phyloP scores from a whole-genome alignment of 768 basidiomycete genomes.

The Filobasidium wieringae region DNA sequence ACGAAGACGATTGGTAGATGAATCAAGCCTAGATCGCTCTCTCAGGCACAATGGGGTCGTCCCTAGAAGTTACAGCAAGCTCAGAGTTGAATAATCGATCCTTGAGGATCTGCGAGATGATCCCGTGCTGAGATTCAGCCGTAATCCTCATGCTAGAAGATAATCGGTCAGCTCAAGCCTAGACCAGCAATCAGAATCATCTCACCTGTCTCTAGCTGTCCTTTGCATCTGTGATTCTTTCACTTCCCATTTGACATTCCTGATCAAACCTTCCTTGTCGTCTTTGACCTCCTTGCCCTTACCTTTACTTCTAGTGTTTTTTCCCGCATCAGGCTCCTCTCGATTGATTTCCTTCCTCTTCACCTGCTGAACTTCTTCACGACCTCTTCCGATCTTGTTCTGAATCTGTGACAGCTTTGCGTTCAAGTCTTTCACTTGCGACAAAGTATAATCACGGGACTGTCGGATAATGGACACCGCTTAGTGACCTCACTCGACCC shows the following conservation, averaged over 20 bases:
- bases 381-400: background rate
- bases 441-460: constrained; percentile 90
- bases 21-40: background rate
- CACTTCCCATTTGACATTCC: constrained; percentile 61
- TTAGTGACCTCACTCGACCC: background rate
- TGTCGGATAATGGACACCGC: constrained; percentile 31
- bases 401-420: constrained; percentile 53
- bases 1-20: too few species aligned
- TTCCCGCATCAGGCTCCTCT: constrained; percentile 13
- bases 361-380: constrained; percentile 15
- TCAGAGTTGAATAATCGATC: constrained; percentile 61
- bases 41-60: background rate
- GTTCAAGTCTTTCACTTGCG: constrained; percentile 77
- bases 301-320: background rate
- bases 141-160: constrained; percentile 66
- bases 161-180: background rate
- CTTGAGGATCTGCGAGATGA: constrained; percentile 86
- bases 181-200: background rate
- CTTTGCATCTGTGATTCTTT: constrained; percentile 78
- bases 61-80: background rate
- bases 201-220: constrained; percentile 80
- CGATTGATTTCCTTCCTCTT: constrained; percentile 43
- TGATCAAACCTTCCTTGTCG: background rate
- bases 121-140: constrained; percentile 80
- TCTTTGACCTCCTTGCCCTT: constrained; percentile 12